Evolutionary conservation across 148 eudicot genomes (phyloP).

Genomic region (Limonium bicolor): DNA sequence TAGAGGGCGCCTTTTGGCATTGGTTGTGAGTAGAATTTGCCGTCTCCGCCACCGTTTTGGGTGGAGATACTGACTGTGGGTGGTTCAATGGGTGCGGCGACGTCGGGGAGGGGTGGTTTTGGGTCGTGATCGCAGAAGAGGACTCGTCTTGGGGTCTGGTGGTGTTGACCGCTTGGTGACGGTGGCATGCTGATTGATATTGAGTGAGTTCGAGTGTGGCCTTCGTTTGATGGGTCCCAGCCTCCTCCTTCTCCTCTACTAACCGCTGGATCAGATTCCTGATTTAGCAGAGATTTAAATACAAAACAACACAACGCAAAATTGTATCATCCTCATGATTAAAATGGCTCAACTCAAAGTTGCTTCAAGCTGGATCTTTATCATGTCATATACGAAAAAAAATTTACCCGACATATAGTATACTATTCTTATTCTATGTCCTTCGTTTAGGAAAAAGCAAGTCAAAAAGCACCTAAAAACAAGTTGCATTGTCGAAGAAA

Average conservation of each 20-base stretch:
- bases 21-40: constrained; percentile 4
- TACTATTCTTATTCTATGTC: too few relatives aligned
- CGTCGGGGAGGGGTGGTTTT: not conserved
- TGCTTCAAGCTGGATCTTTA: too few relatives aligned
- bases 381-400: too few relatives aligned
- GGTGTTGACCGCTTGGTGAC: not conserved
- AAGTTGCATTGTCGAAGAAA: too few relatives aligned
- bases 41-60: not conserved
- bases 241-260: not conserved
- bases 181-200: constrained; percentile 8
- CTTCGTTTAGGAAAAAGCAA: too few relatives aligned
- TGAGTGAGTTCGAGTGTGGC: not conserved
- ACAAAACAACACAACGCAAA: not conserved
- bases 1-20: constrained; percentile 8
- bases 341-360: not conserved
- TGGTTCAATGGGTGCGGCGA: too few relatives aligned
- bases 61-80: too few relatives aligned
- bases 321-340: not conserved
- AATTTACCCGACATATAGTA: too few relatives aligned
- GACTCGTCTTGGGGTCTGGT: not conserved
- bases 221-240: not conserved
- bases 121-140: not conserved
- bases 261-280: constrained; percentile 1
- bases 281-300: not conserved
- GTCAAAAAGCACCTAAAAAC: too few relatives aligned